Evolutionary conservation across 768 basidiomycete genomes (phyloP).

Genomic region (Calocera viscosa): DNA sequence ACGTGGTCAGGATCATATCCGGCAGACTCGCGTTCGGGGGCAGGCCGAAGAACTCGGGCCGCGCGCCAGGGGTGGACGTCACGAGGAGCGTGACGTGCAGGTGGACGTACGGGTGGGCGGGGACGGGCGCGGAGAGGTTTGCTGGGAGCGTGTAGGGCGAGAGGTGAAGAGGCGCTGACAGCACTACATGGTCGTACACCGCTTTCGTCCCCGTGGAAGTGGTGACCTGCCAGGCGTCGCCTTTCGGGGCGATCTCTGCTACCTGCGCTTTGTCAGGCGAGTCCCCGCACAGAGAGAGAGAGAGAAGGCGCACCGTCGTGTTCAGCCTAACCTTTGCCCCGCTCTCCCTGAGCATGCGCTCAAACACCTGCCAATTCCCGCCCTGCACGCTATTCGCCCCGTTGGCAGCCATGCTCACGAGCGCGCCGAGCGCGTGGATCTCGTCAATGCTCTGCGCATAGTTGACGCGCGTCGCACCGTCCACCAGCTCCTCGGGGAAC

Average conservation of each 20-base stretch:
- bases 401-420: slow-evolving; percentile 55
- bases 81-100: slow-evolving; percentile 81
- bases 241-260: slow-evolving; percentile 26
- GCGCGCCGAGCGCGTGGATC: slow-evolving; percentile 68
- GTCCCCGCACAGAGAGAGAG: background rate
- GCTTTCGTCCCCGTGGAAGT: slow-evolving; percentile 10
- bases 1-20: slow-evolving; percentile 57
- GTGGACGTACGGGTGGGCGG: slow-evolving; percentile 61
- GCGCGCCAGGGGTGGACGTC: slow-evolving; percentile 53
- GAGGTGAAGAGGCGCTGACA: slow-evolving; percentile 76
- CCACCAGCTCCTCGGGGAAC: slow-evolving; percentile 63
- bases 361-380: slow-evolving; percentile 79
- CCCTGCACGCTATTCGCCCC: slow-evolving; percentile 56
- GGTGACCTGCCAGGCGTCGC: slow-evolving; percentile 13
- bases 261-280: slow-evolving; percentile 43
- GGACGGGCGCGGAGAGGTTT: slow-evolving; percentile 41
- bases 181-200: slow-evolving; percentile 58
- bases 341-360: slow-evolving; percentile 60
- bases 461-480: slow-evolving; percentile 70
- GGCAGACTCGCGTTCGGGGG: slow-evolving; percentile 38
- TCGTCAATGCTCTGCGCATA: slow-evolving; percentile 57
- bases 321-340: slow-evolving; percentile 57
- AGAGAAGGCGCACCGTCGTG: slow-evolving; percentile 41
- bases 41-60: slow-evolving; percentile 59
- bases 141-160: slow-evolving; percentile 44